These are phyloP conservation scores for Glycine tomentella DNA, from an alignment of 306 rosid species.

Conservation along the genomic window DNA sequence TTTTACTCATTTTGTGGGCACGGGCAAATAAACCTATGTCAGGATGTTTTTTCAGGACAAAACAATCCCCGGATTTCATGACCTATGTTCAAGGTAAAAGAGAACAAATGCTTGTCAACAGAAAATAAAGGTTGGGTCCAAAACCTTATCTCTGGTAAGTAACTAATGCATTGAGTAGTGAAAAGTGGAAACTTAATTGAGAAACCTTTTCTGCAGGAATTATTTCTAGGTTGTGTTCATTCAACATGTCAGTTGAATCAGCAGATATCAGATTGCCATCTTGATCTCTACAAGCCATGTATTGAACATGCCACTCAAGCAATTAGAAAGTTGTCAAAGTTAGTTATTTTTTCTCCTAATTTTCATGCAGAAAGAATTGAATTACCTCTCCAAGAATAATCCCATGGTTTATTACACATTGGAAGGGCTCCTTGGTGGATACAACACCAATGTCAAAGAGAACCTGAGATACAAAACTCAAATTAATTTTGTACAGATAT, in stretches of 20 bases:
- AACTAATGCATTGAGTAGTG: constrained; percentile 24
- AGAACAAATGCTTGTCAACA: constrained; percentile 33
- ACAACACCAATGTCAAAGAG: constrained; percentile 91
- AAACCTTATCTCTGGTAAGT: not conserved
- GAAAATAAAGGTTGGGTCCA: constrained; percentile 27
- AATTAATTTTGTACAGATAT: constrained; percentile 40
- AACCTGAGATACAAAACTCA: constrained; percentile 70
- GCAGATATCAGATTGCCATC: constrained; percentile 82
- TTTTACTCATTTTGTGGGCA: constrained; percentile 95
- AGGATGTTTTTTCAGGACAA: constrained; percentile 86
- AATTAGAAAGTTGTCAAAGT: constrained; percentile 50
- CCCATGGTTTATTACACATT: constrained; percentile 98
- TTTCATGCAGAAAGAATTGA: constrained; percentile 44
- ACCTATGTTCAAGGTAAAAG: constrained; percentile 60
- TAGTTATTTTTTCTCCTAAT: not conserved
- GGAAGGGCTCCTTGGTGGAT: constrained; percentile 94
- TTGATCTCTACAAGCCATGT: constrained; percentile 74
- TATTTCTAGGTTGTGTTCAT: constrained; percentile 66
- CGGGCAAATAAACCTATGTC: constrained; percentile 77
- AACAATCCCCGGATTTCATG: constrained; percentile 80
- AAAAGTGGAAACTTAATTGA: constrained; percentile 32
- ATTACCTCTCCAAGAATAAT: constrained; percentile 95
- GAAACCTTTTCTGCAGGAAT: constrained; percentile 80
- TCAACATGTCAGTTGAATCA: constrained; percentile 57
- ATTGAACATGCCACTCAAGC: constrained; percentile 80